Evolutionary conservation across 2,329 filamentous ascomycete species (phyloP), one percentile per base, ranked within the genome.

Genomic region (Fusarium vanettenii): DNA sequence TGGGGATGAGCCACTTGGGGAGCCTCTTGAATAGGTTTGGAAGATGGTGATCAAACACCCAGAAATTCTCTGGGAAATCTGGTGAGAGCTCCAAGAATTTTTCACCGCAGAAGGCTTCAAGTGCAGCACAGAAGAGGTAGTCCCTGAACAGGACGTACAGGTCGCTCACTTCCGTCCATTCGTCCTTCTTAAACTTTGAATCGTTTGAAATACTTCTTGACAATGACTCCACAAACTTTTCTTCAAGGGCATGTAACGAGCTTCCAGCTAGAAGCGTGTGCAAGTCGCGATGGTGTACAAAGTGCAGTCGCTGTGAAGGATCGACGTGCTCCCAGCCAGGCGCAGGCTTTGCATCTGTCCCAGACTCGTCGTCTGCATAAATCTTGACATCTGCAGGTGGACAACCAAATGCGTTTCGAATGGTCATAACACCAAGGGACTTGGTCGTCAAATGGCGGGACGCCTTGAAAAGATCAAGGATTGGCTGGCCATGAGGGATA

Each of bases 1-100:
- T 67, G 0, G 77, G 76, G 20, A 72, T 48, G 1, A 79, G 20
- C 71, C 71, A 77, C 6, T 41, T 57, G 0, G 77, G 77, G 7
- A 76, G 10, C 10, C 72, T 64, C 14, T 66, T 78, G 37, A 79
- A 70, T 2, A 79, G 43, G 4, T 37, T 71, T 0, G 75, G 73
- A 0, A 79, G 43, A 4, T 70, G 75, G 2, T 65, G 63, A 11
- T 79, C 77, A 10, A 77, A 79, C 0, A 20, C 9, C 77, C 77
- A 79, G 3, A 79, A 79, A 3, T 77, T 69, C 1, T 64, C 27
- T 1, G 71, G 48, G 3, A 79, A 70, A 4, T 27, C 52, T 0
- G 77, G 77, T 0, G 69, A 67, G 2, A 75, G 35, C 9, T 79
- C 62, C 0, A 79, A 55, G 8, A 79, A 76, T 25, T 41, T 57